Evolutionary conservation across 148 eudicot genomes (phyloP).

Genomic region (Amaranthus hypochondriacus): DNA sequence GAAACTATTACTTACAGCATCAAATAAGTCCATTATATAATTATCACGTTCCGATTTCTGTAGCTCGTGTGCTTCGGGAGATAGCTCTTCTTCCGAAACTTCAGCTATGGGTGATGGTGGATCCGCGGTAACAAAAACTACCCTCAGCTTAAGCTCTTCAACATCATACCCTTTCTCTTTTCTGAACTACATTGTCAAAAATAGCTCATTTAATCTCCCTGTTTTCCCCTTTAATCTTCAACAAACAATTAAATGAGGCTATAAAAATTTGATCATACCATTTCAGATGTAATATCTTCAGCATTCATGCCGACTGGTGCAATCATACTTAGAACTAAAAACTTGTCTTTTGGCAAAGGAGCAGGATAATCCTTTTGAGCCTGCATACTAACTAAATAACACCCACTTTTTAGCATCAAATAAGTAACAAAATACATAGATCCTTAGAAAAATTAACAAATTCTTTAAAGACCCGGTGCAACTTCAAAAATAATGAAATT

Average conservation of each 20-base stretch:
- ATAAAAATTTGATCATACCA: slow-evolving; percentile 42
- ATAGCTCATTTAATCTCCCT: slow-evolving; percentile 14
- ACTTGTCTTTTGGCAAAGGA: slow-evolving; percentile 79
- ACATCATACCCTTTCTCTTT: slow-evolving; percentile 58
- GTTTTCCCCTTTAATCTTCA: neutral
- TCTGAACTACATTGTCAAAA: slow-evolving; percentile 51
- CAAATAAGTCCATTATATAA: slow-evolving; percentile 17
- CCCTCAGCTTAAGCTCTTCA: slow-evolving; percentile 75
- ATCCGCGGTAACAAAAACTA: slow-evolving; percentile 62
- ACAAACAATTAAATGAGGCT: slow-evolving; percentile 7
- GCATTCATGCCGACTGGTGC: slow-evolving; percentile 47
- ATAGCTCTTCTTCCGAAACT: slow-evolving; percentile 74
- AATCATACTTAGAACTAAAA: slow-evolving; percentile 66
- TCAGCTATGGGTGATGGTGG: slow-evolving; percentile 95
- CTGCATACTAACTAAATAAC: slow-evolving; percentile 69
- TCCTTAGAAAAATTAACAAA: too few relatives aligned
- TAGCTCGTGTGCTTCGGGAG: slow-evolving; percentile 21
- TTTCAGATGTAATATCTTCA: slow-evolving; percentile 55
- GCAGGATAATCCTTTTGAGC: slow-evolving; percentile 60
- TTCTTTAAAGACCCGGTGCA: too few relatives aligned
- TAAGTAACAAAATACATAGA: neutral
- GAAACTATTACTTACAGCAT: slow-evolving; percentile 22
- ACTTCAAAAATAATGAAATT: too few relatives aligned
- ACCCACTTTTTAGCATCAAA: slow-evolving; percentile 13
- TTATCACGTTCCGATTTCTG: slow-evolving; percentile 4